Evolutionary conservation across 352 stramenopile species (phyloP).

Genomic region (Phytophthora foliorum): DNA sequence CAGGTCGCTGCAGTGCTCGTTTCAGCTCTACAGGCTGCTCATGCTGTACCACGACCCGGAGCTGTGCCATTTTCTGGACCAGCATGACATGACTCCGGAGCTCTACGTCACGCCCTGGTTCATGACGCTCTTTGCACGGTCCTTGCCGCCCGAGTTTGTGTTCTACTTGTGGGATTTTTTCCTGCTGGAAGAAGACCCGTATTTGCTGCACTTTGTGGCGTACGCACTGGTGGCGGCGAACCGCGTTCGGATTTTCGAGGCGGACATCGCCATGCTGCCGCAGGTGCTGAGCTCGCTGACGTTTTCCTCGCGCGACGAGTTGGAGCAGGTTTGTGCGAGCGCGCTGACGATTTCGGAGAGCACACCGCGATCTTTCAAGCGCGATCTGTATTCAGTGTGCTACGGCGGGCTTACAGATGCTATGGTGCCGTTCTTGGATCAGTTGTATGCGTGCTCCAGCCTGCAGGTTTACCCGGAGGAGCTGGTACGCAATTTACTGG

Average conservation of each 20-base stretch:
- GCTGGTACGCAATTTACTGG: constrained; percentile 78
- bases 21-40: constrained; percentile 92
- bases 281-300: constrained; percentile 84
- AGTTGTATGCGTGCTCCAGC: constrained; percentile 79
- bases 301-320: constrained; percentile 61
- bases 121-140: constrained; percentile 94
- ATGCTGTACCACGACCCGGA: constrained; percentile 94
- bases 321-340: constrained; percentile 63
- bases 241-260: constrained; percentile 63
- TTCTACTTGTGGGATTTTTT: constrained; percentile 94
- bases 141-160: constrained; percentile 72
- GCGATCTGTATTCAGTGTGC: constrained; percentile 86
- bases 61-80: constrained; percentile 90
- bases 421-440: constrained; percentile 74
- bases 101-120: constrained; percentile 96
- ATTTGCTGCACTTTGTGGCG: constrained; percentile 91
- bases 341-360: constrained; percentile 68
- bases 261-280: constrained; percentile 82
- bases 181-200: constrained; percentile 89
- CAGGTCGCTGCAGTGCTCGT: constrained; percentile 92
- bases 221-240: constrained; percentile 82
- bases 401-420: constrained; percentile 78
- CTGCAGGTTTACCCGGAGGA: constrained; percentile 88
- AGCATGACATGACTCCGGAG: constrained; percentile 93
- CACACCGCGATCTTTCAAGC: constrained; percentile 83